Conservation (phyloP, 148 eudicot species). For the Suaeda aralocaspica region DNA sequence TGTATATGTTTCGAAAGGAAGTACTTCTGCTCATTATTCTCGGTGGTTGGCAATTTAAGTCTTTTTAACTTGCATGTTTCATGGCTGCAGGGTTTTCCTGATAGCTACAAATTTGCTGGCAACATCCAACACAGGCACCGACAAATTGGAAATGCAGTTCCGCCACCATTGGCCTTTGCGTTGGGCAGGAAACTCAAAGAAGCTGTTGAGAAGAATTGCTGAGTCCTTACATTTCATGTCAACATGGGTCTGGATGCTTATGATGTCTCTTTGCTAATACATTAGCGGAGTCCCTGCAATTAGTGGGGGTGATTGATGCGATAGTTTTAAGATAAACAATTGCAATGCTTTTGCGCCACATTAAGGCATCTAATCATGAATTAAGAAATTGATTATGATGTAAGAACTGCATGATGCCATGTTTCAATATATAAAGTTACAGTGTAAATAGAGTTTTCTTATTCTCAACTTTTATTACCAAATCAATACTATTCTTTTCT, state of each 20-base stretch:
- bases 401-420: background rate
- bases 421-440: too few relatives aligned
- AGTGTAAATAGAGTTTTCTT: too few relatives aligned
- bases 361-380: background rate
- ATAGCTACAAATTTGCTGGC: conserved; percentile 73
- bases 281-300: background rate
- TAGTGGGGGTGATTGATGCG: background rate
- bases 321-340: background rate
- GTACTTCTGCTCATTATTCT: background rate
- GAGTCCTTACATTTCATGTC: background rate
- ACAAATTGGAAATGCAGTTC: conserved; percentile 96
- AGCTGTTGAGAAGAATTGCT: conserved; percentile 55
- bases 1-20: background rate
- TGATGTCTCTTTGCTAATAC: background rate
- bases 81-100: conserved; percentile 75
- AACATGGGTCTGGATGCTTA: background rate
- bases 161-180: conserved; percentile 93
- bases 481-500: too few relatives aligned
- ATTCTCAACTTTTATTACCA: too few relatives aligned
- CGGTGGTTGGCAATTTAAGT: background rate
- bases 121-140: conserved; percentile 75
- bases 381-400: background rate
- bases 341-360: background rate
- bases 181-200: conserved; percentile 86
- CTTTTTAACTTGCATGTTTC: background rate